Evolutionary conservation across 768 basidiomycete genomes (phyloP), one percentile per base, ranked within the genome.

Genomic region (Aureoboletus auriporus): DNA sequence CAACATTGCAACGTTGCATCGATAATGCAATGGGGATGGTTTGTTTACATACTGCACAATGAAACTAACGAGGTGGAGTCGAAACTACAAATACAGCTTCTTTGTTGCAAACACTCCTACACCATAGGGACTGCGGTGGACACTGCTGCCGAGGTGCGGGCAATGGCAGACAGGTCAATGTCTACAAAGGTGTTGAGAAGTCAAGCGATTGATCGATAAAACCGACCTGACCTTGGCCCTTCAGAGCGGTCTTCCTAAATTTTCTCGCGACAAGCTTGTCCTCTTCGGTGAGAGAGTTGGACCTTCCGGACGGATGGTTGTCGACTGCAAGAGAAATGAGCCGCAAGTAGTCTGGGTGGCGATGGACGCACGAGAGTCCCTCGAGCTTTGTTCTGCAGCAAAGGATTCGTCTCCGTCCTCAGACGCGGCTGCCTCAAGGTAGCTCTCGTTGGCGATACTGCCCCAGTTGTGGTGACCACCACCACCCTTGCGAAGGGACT

Each of bases 391-490:
- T 46, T 66, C 71, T 31, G 68, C 64, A 34, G 73, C 75, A 29
- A 71, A 58, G 14, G 76, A 75, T n/a, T 63, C 59, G 39, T 71
- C 70, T 61, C 81, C 81, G 67, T 89, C 89, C 17, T 70, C 71
- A 37, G 76, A 47, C 1, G 82, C 85, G 33, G 74, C 77, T 23
- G 65, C 62, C 68, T 86, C 88, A 56, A 78, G 73, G 51, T 78
- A 73, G 35, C 66, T 69, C 70, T 91, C 86, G 58, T 88, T 74
- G 3, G 67, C 69, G 53, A 88, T 65, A 47, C 75, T 78, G 50
- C 92, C 92, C 92, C 92, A 95, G 71, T 89, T 92, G 71, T 93
- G 82, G 8, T 76, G 74, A 30, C 92, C 92, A 26, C 80, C 83
- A 47, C 92, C 92, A 52, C 79, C 75, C 72, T 93, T 93, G 70